These are phyloP conservation scores for Byssothecium circinans DNA, from an alignment of 2,329 filamentous ascomycete genomes.

Conservation along the genomic window DNA sequence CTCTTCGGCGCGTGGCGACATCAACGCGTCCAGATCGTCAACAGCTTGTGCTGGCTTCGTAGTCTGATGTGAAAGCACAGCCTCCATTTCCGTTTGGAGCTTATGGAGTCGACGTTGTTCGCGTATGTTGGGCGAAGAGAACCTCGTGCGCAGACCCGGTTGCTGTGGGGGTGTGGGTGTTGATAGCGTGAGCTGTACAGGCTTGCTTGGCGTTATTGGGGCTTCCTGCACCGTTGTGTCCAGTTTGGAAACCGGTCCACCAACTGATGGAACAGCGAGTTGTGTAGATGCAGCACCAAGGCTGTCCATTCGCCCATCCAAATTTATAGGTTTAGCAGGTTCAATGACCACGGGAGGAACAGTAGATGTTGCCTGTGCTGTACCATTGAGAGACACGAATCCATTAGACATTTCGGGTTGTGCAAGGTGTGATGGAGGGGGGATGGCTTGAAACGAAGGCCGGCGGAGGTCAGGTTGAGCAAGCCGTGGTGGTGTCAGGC, in stretches of 20 bases:
- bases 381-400: constrained; percentile 40
- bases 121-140: constrained; percentile 44
- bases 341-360: constrained; percentile 17
- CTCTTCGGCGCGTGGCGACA: constrained; percentile 72
- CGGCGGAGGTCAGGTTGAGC: constrained; percentile 28
- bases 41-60: constrained; percentile 29
- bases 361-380: constrained; percentile 30
- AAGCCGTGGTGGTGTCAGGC: constrained; percentile 18
- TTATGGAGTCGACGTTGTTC: constrained; percentile 43
- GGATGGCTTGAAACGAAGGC: constrained; percentile 41
- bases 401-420: constrained; percentile 36
- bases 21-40: constrained; percentile 56
- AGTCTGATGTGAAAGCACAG: constrained; percentile 34
- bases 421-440: constrained; percentile 32
- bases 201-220: constrained; percentile 18
- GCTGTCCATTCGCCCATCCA: constrained; percentile 26
- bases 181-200: constrained; percentile 26
- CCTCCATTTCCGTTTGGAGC: constrained; percentile 45
- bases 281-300: constrained; percentile 23
- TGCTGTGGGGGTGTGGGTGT: constrained; percentile 35
- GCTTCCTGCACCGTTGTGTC: constrained; percentile 3
- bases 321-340: constrained; percentile 11
- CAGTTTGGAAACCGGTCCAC: constrained; percentile 11
- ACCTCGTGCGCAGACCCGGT: constrained; percentile 36
- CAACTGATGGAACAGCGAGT: constrained; percentile 11